Conservation (phyloP, 768 basidiomycete genomes). For the Terana coerulea region DNA sequence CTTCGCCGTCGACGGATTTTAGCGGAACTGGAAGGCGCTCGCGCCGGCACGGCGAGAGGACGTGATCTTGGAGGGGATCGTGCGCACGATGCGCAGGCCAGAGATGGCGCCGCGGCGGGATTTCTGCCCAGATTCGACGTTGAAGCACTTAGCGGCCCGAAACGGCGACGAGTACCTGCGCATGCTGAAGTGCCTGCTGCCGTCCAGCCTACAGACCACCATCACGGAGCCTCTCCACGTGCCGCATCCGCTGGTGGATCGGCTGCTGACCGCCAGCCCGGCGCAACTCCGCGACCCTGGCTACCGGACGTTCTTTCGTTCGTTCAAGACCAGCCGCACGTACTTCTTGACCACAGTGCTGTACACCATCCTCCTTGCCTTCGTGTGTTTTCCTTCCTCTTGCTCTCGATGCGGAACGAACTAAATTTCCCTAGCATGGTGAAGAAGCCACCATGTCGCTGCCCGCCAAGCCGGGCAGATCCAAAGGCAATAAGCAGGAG, state of each 20-base stretch:
- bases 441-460: too few species aligned
- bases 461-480: too few species aligned
- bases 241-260: constrained; percentile 2
- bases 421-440: not conserved
- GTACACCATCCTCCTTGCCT: constrained; percentile 6
- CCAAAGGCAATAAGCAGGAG: not conserved
- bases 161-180: constrained; percentile 4
- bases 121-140: constrained; percentile 3
- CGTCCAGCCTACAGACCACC: not conserved
- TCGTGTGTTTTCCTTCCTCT: not conserved
- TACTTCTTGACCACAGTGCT: not conserved
- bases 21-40: not conserved
- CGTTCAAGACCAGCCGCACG: not conserved
- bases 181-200: constrained; percentile 1
- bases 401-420: too few species aligned
- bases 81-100: not conserved
- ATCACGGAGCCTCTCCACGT: constrained; percentile 3
- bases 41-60: not conserved
- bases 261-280: not conserved
- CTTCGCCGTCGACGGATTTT: constrained; percentile 6
- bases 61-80: constrained; percentile 7
- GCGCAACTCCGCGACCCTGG: not conserved
- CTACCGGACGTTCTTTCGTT: not conserved
- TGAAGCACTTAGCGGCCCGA: not conserved
- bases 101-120: constrained; percentile 6